Percentiles rank a stretch among this genome's conserved stretches.
Evolutionary conservation across 176 grass and related monocot genomes (phyloP).

Genomic region (Eleusine coracana): DNA sequence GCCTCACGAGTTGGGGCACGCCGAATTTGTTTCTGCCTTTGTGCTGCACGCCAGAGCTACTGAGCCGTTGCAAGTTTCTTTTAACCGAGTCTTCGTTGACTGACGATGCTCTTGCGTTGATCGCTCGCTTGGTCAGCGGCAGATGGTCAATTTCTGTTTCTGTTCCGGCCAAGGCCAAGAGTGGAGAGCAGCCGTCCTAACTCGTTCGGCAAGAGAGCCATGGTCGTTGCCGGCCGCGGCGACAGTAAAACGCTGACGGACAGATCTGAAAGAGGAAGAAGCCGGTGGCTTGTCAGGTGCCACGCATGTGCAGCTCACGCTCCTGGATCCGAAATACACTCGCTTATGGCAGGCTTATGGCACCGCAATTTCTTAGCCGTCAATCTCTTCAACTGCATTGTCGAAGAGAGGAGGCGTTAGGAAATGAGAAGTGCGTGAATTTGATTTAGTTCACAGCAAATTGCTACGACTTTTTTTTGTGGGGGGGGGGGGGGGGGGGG

Average conservation of each 20-base stretch:
- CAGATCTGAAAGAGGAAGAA: neutral
- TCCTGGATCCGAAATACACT: neutral
- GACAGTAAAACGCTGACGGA: neutral
- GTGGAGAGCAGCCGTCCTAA: neutral
- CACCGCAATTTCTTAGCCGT: no score
- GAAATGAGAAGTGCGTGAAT: no score
- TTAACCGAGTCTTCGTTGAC: neutral
- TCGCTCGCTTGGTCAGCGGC: neutral
- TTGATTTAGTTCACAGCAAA: no score
- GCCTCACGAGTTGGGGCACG: neutral
- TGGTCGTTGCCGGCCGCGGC: neutral
- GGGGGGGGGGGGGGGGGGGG: no score
- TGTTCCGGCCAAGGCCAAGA: neutral
- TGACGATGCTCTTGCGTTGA: neutral
- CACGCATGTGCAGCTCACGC: neutral
- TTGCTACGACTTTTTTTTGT: no score
- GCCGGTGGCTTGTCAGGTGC: neutral
- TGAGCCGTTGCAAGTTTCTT: neutral
- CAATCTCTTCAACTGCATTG: no score
- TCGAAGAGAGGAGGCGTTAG: no score
- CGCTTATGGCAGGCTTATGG: no score
- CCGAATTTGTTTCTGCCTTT: neutral
- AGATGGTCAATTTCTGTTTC: neutral
- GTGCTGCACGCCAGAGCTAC: neutral
- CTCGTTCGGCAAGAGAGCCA: neutral